Conservation (phyloP, 2,329 filamentous ascomycete species). For the Cercospora sesami region DNA sequence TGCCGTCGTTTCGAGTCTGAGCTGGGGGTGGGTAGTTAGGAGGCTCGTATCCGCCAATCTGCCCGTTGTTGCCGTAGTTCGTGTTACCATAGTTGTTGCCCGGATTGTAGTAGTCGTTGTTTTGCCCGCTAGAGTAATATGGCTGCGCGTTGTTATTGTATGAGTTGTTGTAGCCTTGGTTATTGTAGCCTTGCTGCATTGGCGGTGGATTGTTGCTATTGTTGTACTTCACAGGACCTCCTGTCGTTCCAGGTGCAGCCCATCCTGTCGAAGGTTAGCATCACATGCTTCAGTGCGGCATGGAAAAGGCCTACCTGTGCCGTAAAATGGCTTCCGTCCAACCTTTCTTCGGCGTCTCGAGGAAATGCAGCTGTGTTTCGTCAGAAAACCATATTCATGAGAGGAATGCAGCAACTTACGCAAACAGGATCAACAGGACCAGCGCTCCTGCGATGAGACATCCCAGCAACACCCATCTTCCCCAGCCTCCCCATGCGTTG, state of each 20-base stretch:
- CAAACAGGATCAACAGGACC: slow-evolving; percentile 19
- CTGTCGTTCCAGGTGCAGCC: slow-evolving; percentile 5
- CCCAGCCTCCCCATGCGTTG: slow-evolving; percentile 20
- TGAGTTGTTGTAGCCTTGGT: not conserved
- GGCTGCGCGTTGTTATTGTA: slow-evolving; percentile 10
- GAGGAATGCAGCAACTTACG: slow-evolving; percentile 16
- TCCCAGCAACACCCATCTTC: slow-evolving; percentile 25
- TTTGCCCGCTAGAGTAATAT: slow-evolving; percentile 9
- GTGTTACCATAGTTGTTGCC: not conserved
- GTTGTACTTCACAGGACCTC: slow-evolving; percentile 14
- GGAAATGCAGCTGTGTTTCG: slow-evolving; percentile 17
- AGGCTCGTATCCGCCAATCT: slow-evolving; percentile 19
- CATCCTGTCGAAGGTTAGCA: slow-evolving; percentile 13
- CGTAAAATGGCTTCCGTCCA: slow-evolving; percentile 21
- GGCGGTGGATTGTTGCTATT: slow-evolving; percentile 15
- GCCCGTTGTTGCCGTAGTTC: slow-evolving; percentile 5
- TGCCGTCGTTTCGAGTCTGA: slow-evolving; percentile 7
- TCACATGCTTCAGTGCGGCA: not conserved
- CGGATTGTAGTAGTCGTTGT: slow-evolving; percentile 11
- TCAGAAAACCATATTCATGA: not conserved
- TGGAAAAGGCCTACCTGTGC: slow-evolving; percentile 13
- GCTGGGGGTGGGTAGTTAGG: slow-evolving; percentile 21
- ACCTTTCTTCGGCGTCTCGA: slow-evolving; percentile 19
- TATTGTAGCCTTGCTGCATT: slow-evolving; percentile 19
- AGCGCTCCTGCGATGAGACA: slow-evolving; percentile 17